phyloP scores from a whole-genome alignment of 169 alveolate species.

The Eimeria falciformis region DNA sequence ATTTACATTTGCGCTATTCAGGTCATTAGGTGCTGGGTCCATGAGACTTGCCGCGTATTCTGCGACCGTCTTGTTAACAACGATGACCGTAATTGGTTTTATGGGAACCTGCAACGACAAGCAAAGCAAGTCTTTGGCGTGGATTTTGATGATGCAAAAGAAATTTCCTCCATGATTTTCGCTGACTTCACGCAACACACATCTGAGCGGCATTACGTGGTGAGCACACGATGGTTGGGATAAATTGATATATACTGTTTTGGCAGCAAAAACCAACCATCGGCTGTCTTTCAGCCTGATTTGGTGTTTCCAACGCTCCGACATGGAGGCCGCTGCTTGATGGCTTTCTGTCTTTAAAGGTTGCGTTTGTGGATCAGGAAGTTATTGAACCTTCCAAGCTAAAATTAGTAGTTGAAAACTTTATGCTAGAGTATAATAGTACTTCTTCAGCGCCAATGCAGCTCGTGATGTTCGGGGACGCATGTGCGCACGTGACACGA shows the following conservation, averaged over 20 bases:
- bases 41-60: slow-evolving; percentile 97
- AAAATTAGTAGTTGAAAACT: slow-evolving; percentile 83
- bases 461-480: slow-evolving; percentile 92
- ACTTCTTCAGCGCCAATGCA: slow-evolving; percentile 87
- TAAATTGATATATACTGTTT: too few relatives aligned
- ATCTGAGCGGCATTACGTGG: slow-evolving; percentile 57
- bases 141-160: slow-evolving; percentile 76
- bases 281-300: too few relatives aligned
- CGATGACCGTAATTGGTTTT: slow-evolving; percentile 91
- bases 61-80: slow-evolving; percentile 95
- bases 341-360: too few relatives aligned
- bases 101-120: slow-evolving; percentile 73
- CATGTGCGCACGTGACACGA: slow-evolving; percentile 96
- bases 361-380: slow-evolving; percentile 96
- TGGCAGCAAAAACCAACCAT: too few relatives aligned
- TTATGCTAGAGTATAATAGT: slow-evolving; percentile 89
- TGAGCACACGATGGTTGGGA: background rate
- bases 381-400: slow-evolving; percentile 85
- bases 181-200: slow-evolving; percentile 66
- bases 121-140: slow-evolving; percentile 77
- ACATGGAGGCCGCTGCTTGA: too few relatives aligned
- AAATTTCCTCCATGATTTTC: slow-evolving; percentile 81
- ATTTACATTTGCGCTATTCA: slow-evolving; percentile 63
- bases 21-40: slow-evolving; percentile 96
- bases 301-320: too few relatives aligned